These are phyloP conservation scores for Thielaviopsis musarum DNA, from an alignment of 2,329 filamentous ascomycete genomes.

Conservation along the genomic window DNA sequence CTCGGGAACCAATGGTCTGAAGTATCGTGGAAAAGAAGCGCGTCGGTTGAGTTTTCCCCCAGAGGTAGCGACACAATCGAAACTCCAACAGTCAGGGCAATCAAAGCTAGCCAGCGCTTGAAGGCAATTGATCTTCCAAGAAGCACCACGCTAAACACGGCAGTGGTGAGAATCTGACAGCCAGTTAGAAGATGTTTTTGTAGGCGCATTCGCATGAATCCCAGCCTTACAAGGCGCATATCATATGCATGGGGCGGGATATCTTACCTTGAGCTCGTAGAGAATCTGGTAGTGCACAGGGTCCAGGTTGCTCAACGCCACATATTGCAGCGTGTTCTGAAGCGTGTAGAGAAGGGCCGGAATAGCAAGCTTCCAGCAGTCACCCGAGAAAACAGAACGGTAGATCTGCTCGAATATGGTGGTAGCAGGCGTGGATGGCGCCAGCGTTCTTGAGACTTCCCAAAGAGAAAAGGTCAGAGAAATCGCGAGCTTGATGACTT, in stretches of 20 bases:
- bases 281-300: constrained; percentile 86
- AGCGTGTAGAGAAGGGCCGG: constrained; percentile 79
- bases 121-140: constrained; percentile 52
- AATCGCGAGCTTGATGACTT: constrained; percentile 76
- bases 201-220: not conserved
- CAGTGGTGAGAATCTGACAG: constrained; percentile 63
- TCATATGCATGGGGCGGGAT: not conserved
- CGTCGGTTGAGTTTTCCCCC: constrained; percentile 33
- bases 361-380: constrained; percentile 88
- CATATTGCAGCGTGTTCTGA: constrained; percentile 86
- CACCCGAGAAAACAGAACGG: constrained; percentile 66
- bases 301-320: constrained; percentile 79
- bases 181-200: not conserved
- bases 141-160: constrained; percentile 68
- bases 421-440: constrained; percentile 63
- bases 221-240: not conserved
- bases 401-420: constrained; percentile 67
- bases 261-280: constrained; percentile 64
- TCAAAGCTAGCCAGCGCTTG: constrained; percentile 64
- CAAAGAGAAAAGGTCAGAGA: constrained; percentile 77
- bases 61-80: constrained; percentile 70
- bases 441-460: constrained; percentile 63
- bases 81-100: constrained; percentile 67
- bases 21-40: constrained; percentile 46
- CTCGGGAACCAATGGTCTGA: constrained; percentile 57